Conservation (phyloP, 331 rosid genomes). For the Acacia concinna region DNA sequence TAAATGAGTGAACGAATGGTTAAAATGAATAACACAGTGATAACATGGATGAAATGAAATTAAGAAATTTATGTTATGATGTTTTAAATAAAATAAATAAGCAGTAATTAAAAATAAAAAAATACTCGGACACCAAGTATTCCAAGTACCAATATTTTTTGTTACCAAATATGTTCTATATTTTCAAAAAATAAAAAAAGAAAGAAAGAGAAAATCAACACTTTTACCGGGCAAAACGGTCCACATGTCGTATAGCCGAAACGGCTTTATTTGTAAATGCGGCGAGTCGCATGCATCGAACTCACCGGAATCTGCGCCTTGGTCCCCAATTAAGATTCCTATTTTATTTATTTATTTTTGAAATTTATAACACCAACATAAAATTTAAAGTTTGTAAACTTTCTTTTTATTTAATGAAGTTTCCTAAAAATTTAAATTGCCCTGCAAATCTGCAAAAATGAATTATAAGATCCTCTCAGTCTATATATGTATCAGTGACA, state of each 20-base stretch:
- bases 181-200: background rate
- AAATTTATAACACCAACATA: background rate
- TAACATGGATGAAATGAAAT: no score
- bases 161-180: background rate
- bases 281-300: conserved; percentile 9
- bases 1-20: background rate
- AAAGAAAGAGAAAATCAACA: background rate
- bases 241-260: background rate
- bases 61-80: no score
- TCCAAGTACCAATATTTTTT: no score
- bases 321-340: background rate
- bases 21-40: background rate
- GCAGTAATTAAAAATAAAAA: background rate
- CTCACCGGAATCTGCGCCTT: background rate
- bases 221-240: background rate
- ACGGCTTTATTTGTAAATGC: conserved; percentile 6
- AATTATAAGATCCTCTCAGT: background rate
- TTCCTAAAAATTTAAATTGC: background rate
- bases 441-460: background rate
- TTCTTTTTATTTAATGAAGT: background rate
- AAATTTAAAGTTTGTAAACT: background rate
- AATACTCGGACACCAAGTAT: no score
- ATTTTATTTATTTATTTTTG: background rate
- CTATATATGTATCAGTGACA: background rate
- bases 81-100: no score